Base-by-base conservation (phyloP, 805 yeast species). In the Kluyveromyces aestuarii region DNA sequence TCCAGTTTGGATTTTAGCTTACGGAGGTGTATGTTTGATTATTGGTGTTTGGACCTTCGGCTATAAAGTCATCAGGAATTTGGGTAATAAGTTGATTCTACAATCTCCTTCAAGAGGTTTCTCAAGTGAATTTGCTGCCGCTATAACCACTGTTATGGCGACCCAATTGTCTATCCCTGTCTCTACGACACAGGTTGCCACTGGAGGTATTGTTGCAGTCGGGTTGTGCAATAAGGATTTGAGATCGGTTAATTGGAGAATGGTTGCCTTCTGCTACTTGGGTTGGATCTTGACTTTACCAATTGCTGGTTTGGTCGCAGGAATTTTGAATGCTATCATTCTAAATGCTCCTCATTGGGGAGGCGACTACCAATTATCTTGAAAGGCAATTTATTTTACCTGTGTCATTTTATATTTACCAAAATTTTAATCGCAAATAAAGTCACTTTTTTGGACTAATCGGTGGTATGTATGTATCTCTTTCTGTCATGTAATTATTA, bases 101-200 rank as follows among this genome's bases (percentile, higher is more conserved):
- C 88, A 82, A 70, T 82, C 89, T 0, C 91, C 91, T 44, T 73
- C 88, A 3, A 73, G 91, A 67, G 91, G 91, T 11, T 84, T 82
- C 60, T 69, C 86, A 11, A 80, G 84, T 61, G 91, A 84, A 68
- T 69, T 84, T 39, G 90, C 89, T 51, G 87, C 90, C 52, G 90
- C 90, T 39, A 67, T 82, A 47, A 83, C 91, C 8, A 77, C 81
- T 9, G 81, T 82, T 41, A 76, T 84, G 79, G 90, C 91, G 30
- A 79, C 91, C 6, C 84, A 81, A 63, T 72, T 84, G 53, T 70
- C 74, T 6, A 79, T 84, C 53, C 91, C 91, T 42, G 78, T 83
- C 33, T 82, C 89, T 8, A 84, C 91, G 27, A 84, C 91, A 5
- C 90, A 84, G 66, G 76, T 81, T 62, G 87, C 88, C 13, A 83